Conservation (phyloP, 768 basidiomycete genomes). For the Rhodotorula paludigena region DNA sequence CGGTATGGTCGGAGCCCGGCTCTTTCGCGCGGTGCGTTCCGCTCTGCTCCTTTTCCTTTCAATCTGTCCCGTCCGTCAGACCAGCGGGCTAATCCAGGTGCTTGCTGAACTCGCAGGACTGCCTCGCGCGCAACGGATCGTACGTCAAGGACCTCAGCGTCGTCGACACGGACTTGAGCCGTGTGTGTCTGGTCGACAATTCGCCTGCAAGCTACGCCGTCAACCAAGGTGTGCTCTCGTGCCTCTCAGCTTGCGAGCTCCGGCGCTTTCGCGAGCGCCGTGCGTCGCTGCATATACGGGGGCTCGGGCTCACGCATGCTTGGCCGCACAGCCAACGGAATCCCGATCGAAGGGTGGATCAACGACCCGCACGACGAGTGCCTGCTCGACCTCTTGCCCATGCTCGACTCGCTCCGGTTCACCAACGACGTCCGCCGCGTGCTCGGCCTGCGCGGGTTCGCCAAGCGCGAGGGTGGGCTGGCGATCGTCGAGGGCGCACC, state of each 20-base stretch:
- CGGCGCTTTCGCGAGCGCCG: too few species aligned
- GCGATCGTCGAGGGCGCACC: background rate
- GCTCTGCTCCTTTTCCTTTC: background rate
- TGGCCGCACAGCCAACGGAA: constrained; percentile 72
- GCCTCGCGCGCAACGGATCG: constrained; percentile 85
- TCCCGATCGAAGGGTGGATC: constrained; percentile 99
- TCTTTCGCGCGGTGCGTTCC: constrained; percentile 77
- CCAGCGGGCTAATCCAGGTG: background rate
- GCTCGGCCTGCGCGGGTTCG: constrained; percentile 61
- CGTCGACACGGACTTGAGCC: constrained; percentile 81
- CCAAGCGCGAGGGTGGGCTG: background rate
- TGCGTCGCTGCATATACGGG: background rate
- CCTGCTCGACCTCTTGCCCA: constrained; percentile 85
- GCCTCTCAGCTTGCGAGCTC: background rate
- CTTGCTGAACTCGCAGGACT: constrained; percentile 58
- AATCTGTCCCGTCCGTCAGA: too few species aligned
- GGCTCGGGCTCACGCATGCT: background rate
- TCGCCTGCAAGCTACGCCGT: constrained; percentile 85
- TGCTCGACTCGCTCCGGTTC: constrained; percentile 92
- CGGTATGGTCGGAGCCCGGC: constrained; percentile 76
- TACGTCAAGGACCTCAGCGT: constrained; percentile 89
- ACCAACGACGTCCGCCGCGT: constrained; percentile 91
- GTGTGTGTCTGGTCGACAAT: constrained; percentile 93
- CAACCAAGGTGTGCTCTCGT: constrained; percentile 68
- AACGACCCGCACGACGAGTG: constrained; percentile 96